Base-by-base conservation (phyloP, 208 protist species). In the Crithidia acanthocephali region DNA sequence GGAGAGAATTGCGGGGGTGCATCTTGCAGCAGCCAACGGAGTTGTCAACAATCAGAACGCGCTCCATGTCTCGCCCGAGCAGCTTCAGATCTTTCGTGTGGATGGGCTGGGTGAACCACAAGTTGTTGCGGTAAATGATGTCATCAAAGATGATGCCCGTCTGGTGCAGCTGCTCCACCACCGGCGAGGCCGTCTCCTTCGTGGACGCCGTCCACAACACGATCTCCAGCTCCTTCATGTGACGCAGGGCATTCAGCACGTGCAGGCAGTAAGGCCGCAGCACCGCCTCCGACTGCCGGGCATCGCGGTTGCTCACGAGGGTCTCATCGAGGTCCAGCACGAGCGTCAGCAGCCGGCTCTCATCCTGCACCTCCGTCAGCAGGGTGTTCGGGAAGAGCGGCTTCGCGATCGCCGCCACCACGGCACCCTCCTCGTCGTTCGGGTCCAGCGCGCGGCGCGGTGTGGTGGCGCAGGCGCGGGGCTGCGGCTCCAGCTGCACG, bases 261-360 rank as follows among this genome's bases (percentile, higher is more conserved):
- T 95, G 91, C 32, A 97, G 74, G 71, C 81, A 87, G 80, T 95
- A 98, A 20, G 92, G 91, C 6, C 94, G 88, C 18, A 95, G 65
- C 64, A 95, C 88, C 42, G 94, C 90, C 16, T 64, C 76, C 6
- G 79, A 76, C 32, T 79, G 60, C 48, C 76, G 77, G 5, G 64
- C 23, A 45, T 87, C 81, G 42, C 94, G 90, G 79, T 98, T 98
- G 71, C 81, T 90, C 0, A 98, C 92, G 15, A 98, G 87, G 25
- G 94, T 98, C 74, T 98, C 94, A 68, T 98, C 94, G 23, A 98
- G 83, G 80, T 98, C 94, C 22, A 97, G 68, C 22, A 98, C 92
- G 18, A 98, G 84, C 4, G 94, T 98, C 45, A 98, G 73, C n/a
- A 79, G 62, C 5, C 88, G 87, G 48, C 64, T 61, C 8, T 75